phyloP scores from a whole-genome alignment of 148 eudicot genomes.

The Vaccinium myrtillus region DNA sequence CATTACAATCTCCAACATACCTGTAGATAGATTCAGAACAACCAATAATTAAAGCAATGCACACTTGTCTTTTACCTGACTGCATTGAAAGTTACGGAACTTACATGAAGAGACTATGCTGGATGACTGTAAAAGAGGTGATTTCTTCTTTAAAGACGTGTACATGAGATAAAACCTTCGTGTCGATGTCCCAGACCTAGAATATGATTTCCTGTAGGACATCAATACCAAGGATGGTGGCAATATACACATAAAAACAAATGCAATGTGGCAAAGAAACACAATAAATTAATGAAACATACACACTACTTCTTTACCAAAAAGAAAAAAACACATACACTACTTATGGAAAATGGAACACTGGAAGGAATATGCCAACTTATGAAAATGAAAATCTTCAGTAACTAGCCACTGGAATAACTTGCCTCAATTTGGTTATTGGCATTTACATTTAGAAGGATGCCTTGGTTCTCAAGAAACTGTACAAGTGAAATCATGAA shows the following conservation, averaged over 20 bases:
- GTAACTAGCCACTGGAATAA: conserved; percentile 9
- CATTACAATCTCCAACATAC: conserved; percentile 71
- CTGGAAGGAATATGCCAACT: background rate
- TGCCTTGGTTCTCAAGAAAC: conserved; percentile 73
- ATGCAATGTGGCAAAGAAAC: background rate
- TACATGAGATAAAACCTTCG: conserved; percentile 45
- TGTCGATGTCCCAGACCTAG: conserved; percentile 90
- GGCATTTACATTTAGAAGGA: conserved; percentile 66
- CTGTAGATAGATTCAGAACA: conserved; percentile 34
- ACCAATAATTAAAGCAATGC: background rate
- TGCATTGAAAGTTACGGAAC: conserved; percentile 15
- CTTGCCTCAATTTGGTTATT: conserved; percentile 82
- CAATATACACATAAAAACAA: background rate
- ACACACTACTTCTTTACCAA: too few species aligned
- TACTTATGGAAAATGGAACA: background rate
- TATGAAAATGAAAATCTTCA: conserved; percentile 2
- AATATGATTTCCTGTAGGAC: conserved; percentile 13
- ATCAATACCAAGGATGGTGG: background rate
- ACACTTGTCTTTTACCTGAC: background rate
- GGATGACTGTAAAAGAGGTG: conserved; percentile 62
- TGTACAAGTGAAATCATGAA: conserved; percentile 33
- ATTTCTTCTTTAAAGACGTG: conserved; percentile 57
- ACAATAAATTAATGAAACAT: background rate
- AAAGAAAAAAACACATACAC: too few species aligned
- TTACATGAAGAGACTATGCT: conserved; percentile 65